phyloP scores from a whole-genome alignment of 2,329 filamentous ascomycete genomes.

The Acrocalymma vagum region DNA sequence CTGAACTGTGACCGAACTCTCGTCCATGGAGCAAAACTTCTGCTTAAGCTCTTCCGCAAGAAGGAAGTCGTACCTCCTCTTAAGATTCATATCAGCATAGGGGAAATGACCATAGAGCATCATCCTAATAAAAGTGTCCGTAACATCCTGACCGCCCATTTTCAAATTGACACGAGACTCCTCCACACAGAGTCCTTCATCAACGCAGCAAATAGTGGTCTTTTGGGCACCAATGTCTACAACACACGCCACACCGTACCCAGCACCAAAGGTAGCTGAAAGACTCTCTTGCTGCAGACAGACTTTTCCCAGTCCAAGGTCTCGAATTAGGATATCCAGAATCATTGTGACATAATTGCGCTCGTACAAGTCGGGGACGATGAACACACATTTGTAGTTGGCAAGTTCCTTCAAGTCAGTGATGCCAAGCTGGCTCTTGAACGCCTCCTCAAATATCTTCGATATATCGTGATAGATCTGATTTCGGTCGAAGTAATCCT shows the following conservation, averaged over 20 bases:
- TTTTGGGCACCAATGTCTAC: slow-evolving; percentile 98
- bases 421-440: slow-evolving; percentile 84
- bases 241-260: slow-evolving; percentile 92
- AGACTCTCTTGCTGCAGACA: slow-evolving; percentile 97
- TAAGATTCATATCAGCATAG: slow-evolving; percentile 92
- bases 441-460: slow-evolving; percentile 83
- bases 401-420: slow-evolving; percentile 81
- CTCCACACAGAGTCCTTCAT: slow-evolving; percentile 93
- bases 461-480: slow-evolving; percentile 88
- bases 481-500: slow-evolving; percentile 82
- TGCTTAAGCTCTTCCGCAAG: slow-evolving; percentile 95
- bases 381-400: slow-evolving; percentile 95
- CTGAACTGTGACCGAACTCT: slow-evolving; percentile 88
- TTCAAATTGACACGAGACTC: slow-evolving; percentile 96
- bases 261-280: slow-evolving; percentile 92
- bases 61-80: slow-evolving; percentile 88
- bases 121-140: slow-evolving; percentile 96
- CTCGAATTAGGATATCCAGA: slow-evolving; percentile 83
- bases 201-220: slow-evolving; percentile 95
- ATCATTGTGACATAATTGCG: slow-evolving; percentile 88
- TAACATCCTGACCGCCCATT: slow-evolving; percentile 90
- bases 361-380: slow-evolving; percentile 97
- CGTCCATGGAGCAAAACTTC: slow-evolving; percentile 90
- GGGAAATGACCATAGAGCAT: slow-evolving; percentile 97
- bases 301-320: slow-evolving; percentile 87